Base-by-base conservation (phyloP, 1,139 yeast species). In the Suhomyces yuchorum region DNA sequence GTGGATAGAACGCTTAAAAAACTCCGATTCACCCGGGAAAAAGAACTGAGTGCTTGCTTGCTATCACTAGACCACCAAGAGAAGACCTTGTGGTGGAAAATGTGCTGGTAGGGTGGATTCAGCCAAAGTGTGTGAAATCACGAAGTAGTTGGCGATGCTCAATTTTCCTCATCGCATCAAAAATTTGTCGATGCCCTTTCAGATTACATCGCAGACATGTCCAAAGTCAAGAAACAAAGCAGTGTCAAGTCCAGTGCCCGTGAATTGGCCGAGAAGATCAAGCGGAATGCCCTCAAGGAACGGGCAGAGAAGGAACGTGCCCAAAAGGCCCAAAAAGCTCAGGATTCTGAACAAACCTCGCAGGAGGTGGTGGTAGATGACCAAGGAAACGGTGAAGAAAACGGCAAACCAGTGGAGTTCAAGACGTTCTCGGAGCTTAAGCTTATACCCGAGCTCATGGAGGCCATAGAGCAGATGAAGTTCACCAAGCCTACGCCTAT, bases 401-500 rank as follows among this genome's bases (percentile, higher is more conserved):
- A 44, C 19, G 51, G 46, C 37, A 40, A 46, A 34, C 33, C 37
- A 15, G 42, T 37, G 39, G 40, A 37, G 23, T 62, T 81, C 68
- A 52, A 76, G 7, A 69, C 80, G 40, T 72, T 75, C 40, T 68
- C 56, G n/a, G 74, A 82, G 42, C 70, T 87, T 43, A 77, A 84
- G 26, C 73, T 95, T 37, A 84, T 91, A 37, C 95, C 92, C 1
- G 97, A 89, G 57, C 76, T 91, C 42, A 67, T 91, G 19, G 95
- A 90, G 57, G 85, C 97, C 0, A 84, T 95, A 55, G 82, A 84
- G 49, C 77, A 73, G 40, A 68, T 87, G 73, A 84, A 85, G 53
- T 87, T 71, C 61, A 68, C 81, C 20, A 79, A 75, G 52, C 93
- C 93, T 40, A 91, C 98, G 0, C 97, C 98, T 11, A 93, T 93